phyloP scores from a whole-genome alignment of 2,329 filamentous ascomycete species.

The Ophiosphaerella korrae region DNA sequence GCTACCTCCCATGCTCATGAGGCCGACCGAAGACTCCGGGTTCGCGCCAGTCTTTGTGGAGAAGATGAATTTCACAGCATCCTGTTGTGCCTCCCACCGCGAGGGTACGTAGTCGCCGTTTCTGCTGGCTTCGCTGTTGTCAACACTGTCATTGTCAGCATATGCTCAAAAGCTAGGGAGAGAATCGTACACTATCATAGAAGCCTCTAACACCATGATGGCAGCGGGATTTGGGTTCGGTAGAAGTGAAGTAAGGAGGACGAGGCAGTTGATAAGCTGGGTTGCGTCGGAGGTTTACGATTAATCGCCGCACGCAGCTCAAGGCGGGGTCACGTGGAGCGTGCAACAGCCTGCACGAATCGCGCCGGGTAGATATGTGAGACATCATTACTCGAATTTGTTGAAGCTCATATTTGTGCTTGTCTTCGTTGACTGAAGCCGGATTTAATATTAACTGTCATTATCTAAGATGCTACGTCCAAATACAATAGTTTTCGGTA shows the following conservation, averaged over 20 bases:
- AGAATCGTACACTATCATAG: conserved; percentile 79
- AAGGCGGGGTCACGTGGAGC: conserved; percentile 6
- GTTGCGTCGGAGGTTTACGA: conserved; percentile 18
- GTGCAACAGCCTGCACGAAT: background rate
- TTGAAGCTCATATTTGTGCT: background rate
- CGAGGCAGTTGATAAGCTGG: conserved; percentile 20
- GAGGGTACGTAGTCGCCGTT: conserved; percentile 93
- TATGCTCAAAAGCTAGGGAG: conserved; percentile 21
- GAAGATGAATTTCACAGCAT: conserved; percentile 94
- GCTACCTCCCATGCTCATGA: conserved; percentile 98
- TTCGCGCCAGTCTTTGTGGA: conserved; percentile 94
- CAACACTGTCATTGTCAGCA: conserved; percentile 64
- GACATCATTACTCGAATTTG: background rate
- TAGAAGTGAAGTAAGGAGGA: conserved; percentile 4
- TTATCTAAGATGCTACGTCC: too few relatives aligned
- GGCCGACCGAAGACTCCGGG: conserved; percentile 92
- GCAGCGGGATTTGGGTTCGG: conserved; percentile 28
- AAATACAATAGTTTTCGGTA: too few relatives aligned
- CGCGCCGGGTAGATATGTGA: background rate
- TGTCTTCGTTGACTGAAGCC: too few relatives aligned
- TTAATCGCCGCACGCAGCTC: conserved; percentile 12
- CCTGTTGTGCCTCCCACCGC: conserved; percentile 93
- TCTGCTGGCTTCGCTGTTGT: conserved; percentile 98
- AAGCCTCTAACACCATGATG: conserved; percentile 98
- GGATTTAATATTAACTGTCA: too few relatives aligned